Conservation (phyloP, 2,329 filamentous ascomycete species). For the Epichloe aotearoae region DNA sequence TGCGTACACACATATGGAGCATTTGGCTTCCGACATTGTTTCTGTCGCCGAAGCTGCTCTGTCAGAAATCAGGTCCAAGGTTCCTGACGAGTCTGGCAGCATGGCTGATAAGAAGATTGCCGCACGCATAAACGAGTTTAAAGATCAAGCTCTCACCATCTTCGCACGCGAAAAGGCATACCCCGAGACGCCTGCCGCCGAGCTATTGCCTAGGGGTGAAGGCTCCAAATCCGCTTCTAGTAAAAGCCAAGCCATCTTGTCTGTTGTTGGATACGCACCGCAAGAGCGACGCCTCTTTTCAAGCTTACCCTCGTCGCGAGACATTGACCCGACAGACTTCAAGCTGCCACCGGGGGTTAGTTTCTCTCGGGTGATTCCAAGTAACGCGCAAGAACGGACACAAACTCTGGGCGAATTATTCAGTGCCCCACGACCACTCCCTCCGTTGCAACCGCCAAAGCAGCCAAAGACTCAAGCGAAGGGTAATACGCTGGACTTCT, state of each 20-base stretch:
- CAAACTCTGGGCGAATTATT: slow-evolving; percentile 64
- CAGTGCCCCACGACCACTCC: slow-evolving; percentile 50
- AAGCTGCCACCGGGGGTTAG: slow-evolving; percentile 63
- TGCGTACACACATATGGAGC: slow-evolving; percentile 47
- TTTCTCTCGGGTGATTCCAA: slow-evolving; percentile 22
- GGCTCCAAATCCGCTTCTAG: slow-evolving; percentile 24
- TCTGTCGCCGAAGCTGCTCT: slow-evolving; percentile 33
- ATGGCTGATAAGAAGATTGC: slow-evolving; percentile 22
- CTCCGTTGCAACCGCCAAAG: slow-evolving; percentile 57
- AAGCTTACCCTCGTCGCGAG: slow-evolving; percentile 44
- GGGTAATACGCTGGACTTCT: slow-evolving; percentile 39
- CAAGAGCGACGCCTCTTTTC: slow-evolving; percentile 73
- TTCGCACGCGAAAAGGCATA: slow-evolving; percentile 47
- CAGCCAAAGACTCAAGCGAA: slow-evolving; percentile 58
- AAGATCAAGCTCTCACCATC: slow-evolving; percentile 47
- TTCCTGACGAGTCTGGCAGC: slow-evolving; percentile 17
- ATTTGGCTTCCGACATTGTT: slow-evolving; percentile 47
- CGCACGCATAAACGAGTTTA: slow-evolving; percentile 41
- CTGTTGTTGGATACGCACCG: slow-evolving; percentile 62
- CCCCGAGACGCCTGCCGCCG: slow-evolving; percentile 23
- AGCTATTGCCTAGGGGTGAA: slow-evolving; percentile 27
- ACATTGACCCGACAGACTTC: slow-evolving; percentile 23
- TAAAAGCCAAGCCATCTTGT: slow-evolving; percentile 49
- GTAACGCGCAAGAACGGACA: slow-evolving; percentile 29
- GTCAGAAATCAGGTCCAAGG: slow-evolving; percentile 28